phyloP scores from a whole-genome alignment of 139 green algal genomes.

The Picochlorum sp. region DNA sequence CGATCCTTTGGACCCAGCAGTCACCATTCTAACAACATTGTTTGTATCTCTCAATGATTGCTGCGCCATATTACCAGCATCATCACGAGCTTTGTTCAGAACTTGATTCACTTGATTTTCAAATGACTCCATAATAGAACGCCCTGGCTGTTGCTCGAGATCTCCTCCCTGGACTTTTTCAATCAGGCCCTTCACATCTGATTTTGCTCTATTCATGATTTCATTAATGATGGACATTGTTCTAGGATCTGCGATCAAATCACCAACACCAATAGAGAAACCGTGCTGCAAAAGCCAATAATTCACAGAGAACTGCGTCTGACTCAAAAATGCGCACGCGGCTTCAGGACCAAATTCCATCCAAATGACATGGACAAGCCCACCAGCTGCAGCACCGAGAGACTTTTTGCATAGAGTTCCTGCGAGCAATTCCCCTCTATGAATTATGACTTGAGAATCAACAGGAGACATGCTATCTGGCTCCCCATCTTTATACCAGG shows the following conservation, averaged over 20 bases:
- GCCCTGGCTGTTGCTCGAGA: constrained; percentile 84
- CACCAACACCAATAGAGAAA: constrained; percentile 95
- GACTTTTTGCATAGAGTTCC: constrained; percentile 96
- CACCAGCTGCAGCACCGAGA: constrained; percentile 70
- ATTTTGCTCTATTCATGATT: constrained; percentile 83
- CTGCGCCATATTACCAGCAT: constrained; percentile 81
- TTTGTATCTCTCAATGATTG: constrained; percentile 81
- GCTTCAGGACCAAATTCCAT: constrained; percentile 83
- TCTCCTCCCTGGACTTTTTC: constrained; percentile 68
- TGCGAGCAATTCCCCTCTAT: constrained; percentile 71
- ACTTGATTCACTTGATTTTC: constrained; percentile 82
- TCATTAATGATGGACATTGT: constrained; percentile 91
- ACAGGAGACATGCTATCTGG: constrained; percentile 65
- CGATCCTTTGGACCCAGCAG: constrained; percentile 89
- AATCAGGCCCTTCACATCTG: constrained; percentile 77
- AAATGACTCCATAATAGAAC: constrained; percentile 91
- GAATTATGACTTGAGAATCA: constrained; percentile 90
- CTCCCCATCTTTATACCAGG: constrained; percentile 84
- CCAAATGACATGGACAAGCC: constrained; percentile 92
- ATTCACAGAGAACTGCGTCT: constrained; percentile 85
- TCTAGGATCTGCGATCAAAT: constrained; percentile 86
- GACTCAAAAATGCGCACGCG: constrained; percentile 67
- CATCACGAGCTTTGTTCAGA: constrained; percentile 91
- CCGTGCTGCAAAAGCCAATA: constrained; percentile 92
- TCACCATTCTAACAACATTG: constrained; percentile 99